Evolutionary conservation across 1,139 yeast species (phyloP), one percentile per base, ranked within the genome.

Genomic region (Eremothecium cymbalariae): DNA sequence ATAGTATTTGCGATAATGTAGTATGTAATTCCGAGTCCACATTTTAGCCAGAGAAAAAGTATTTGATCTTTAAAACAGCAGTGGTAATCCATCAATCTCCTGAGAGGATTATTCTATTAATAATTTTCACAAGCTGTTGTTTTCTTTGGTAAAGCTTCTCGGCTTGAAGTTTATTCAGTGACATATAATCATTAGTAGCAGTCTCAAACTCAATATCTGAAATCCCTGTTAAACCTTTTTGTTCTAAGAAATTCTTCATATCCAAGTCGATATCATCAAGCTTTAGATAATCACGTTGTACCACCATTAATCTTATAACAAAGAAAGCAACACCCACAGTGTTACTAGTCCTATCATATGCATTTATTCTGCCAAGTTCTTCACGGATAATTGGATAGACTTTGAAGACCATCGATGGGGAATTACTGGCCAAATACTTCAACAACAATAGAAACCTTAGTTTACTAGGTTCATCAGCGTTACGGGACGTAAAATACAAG

Each of bases 371-470:
- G 40, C 71, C 66, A 33, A 75, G 50, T 4, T 65, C 61, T 2
- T 55, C 50, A 36, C 62, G 62, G 6, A 74, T 49, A 15, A 68
- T 57, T 38, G 65, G 68, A 44, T 66, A 74, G n/a, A 72, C 60
- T 39, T 60, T 59, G 43, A 68, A 59, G n/a, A 71, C 67, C 22
- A 63, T 42, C 8, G 54, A 53, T 13, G 64, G 65, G 32, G 59
- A 55, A 31, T 48, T 42, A 21, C 55, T 53, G 32, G 71, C 64
- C 36, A 75, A 50, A 42, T 67, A 59, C 39, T 63, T 60, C 50
- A 72, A 60, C 12, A 81, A 53, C 9, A 65, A 60, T 35, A 82
- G 58, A 45, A 75, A 79, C 34, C 77, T 68, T 8, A 67, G 48
- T 36, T 69, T 75, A 39, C 73, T 64, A 4, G 64, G 60, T 35